Conservation (phyloP, 805 yeast genomes). For the Metschnikowia bowlesiae region DNA sequence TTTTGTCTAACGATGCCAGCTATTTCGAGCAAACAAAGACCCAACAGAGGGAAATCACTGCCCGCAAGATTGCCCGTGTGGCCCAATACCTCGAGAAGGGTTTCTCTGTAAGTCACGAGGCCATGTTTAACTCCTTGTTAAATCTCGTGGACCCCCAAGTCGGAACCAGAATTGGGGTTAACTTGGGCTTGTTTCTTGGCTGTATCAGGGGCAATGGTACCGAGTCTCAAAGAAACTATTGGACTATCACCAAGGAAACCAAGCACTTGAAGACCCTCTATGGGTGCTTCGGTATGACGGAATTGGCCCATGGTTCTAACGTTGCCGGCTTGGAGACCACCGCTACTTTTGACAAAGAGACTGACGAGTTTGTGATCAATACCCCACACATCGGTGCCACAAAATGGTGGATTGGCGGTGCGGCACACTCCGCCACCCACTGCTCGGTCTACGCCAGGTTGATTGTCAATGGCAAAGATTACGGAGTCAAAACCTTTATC, state of each 20-base stretch:
- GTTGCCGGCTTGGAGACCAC: slow-evolving; percentile 22
- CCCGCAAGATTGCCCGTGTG: slow-evolving; percentile 16
- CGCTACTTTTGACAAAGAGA: slow-evolving; percentile 19
- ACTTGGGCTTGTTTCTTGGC: slow-evolving; percentile 19
- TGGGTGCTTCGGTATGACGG: slow-evolving; percentile 22
- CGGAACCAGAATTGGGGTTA: slow-evolving; percentile 19
- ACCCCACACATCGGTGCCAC: slow-evolving; percentile 23
- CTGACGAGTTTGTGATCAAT: slow-evolving; percentile 19
- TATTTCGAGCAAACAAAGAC: slow-evolving; percentile 17
- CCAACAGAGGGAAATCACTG: slow-evolving; percentile 18
- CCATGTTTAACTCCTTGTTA: slow-evolving; percentile 10
- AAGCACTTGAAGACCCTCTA: slow-evolving; percentile 13
- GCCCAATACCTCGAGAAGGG: slow-evolving; percentile 18
- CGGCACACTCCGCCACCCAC: slow-evolving; percentile 21
- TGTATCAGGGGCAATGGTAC: slow-evolving; percentile 22
- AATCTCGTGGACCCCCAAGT: slow-evolving; percentile 17
- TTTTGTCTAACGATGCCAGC: slow-evolving; percentile 14
- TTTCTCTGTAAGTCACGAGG: slow-evolving; percentile 4
- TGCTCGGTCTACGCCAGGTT: slow-evolving; percentile 18
- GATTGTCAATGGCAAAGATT: slow-evolving; percentile 19
- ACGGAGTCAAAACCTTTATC: slow-evolving; percentile 21
- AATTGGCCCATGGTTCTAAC: slow-evolving; percentile 20
- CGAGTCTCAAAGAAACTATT: slow-evolving; percentile 14
- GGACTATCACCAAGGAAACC: slow-evolving; percentile 18
- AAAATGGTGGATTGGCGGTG: slow-evolving; percentile 24